Evolutionary conservation across 805 yeast species (phyloP), one percentile per base, ranked within the genome.

Genomic region (Candida vaughaniae): DNA sequence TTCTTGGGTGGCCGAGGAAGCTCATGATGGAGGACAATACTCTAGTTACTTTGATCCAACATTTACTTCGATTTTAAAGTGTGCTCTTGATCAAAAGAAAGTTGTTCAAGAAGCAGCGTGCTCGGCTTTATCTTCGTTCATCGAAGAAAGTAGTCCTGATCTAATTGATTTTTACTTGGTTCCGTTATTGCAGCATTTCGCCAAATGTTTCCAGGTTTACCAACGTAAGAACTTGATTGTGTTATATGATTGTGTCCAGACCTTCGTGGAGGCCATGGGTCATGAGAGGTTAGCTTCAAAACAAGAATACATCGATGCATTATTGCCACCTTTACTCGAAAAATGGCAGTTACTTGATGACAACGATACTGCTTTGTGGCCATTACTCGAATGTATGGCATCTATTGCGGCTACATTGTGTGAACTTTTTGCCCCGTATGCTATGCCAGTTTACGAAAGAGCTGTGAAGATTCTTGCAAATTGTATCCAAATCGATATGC

Each of bases 101-200:
- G 85, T 84, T 39, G 99, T 91, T n/a, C 99, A 93, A 63, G 91
- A 89, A 52, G 84, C 95, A 39, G 96, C 95, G 1, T 87, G 95
- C 49, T 78, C 89, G 25, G 85, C 96, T 8, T 73, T 91, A 29
- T 83, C 95, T 1, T 81, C 80, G 38, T 85, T 90, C 44, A 80
- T 90, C 27, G 97, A 90, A 52, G 77, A 73, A 40, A 74, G 93
- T 16, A 88, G 85, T 36, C 61, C 78, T 1, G 72, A 69, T 29
- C 55, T 83, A 28, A 69, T 90, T 33, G 73, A 71, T 17, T 81
- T 82, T 15, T 77, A 83, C 43, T 64, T 80, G 33, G 85, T 73
- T 31, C 83, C 82, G 6, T 67, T 93, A 41, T 66, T 91, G 45
- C 71, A 71, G 29, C 89, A 78, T 51, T 81, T 91, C 59, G 75